phyloP scores from a whole-genome alignment of 2,329 filamentous ascomycete species.

The Sporothrix globosa region DNA sequence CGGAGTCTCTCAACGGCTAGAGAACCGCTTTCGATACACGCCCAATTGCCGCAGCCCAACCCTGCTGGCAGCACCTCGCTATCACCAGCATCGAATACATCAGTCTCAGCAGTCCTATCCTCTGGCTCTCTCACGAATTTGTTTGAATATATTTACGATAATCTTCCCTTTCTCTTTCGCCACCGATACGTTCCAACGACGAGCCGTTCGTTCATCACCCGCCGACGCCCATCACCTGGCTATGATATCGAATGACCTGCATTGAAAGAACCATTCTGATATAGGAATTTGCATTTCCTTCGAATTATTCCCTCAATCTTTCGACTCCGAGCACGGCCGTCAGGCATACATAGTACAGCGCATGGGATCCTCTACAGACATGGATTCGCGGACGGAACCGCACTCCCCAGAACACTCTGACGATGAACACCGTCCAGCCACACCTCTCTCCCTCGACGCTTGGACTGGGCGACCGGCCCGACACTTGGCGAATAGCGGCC shows the following conservation, averaged over 20 bases:
- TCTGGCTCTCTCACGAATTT: background rate
- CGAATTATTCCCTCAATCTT: background rate
- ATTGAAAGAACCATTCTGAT: background rate
- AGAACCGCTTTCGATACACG: background rate
- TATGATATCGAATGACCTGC: background rate
- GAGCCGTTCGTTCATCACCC: background rate
- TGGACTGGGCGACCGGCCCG: slow-evolving; percentile 35
- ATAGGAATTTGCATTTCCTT: too few relatives aligned
- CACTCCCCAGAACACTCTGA: slow-evolving; percentile 3
- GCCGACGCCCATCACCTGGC: background rate
- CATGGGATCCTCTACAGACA: slow-evolving; percentile 11
- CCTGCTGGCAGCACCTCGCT: background rate
- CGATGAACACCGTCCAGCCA: slow-evolving; percentile 8
- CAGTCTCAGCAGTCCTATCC: background rate
- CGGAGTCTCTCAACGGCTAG: background rate
- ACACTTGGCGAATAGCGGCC: slow-evolving; percentile 34
- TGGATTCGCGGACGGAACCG: slow-evolving; percentile 28
- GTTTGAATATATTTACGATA: background rate
- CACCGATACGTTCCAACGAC: background rate
- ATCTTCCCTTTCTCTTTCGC: background rate
- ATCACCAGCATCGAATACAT: too few relatives aligned
- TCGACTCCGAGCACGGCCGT: background rate
- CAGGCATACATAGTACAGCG: background rate
- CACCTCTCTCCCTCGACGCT: slow-evolving; percentile 36
- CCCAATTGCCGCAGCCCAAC: slow-evolving; percentile 24